Conservation (phyloP, 2,329 filamentous ascomycete genomes). For the Xenosphaeropsis pyriputrescens region DNA sequence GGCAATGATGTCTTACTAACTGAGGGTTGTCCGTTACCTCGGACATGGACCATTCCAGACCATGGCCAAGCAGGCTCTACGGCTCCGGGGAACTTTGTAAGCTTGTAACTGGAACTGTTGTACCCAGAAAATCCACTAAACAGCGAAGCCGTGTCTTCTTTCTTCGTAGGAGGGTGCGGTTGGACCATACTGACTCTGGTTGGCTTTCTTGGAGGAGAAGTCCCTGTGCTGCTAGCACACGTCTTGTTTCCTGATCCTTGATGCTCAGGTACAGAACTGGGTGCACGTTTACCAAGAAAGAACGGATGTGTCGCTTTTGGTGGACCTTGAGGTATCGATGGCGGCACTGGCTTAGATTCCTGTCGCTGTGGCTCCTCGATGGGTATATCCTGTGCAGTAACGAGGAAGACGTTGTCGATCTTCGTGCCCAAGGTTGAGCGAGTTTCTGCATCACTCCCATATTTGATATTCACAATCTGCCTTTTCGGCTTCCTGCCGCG, state of each 20-base stretch:
- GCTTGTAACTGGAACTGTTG: conserved; percentile 8
- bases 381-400: too few species aligned
- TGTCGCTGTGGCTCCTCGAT: too few species aligned
- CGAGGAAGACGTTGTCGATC: conserved; percentile 46
- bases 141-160: too few species aligned
- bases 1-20: background rate
- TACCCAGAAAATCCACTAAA: conserved; percentile 19
- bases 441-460: conserved; percentile 33
- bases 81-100: conserved; percentile 48
- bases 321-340: conserved; percentile 8
- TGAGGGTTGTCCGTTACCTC: conserved; percentile 21
- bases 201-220: too few species aligned
- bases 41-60: conserved; percentile 47
- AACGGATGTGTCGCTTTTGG: conserved; percentile 50
- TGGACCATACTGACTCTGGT: too few species aligned
- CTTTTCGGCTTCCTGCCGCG: conserved; percentile 22
- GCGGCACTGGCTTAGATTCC: conserved; percentile 3
- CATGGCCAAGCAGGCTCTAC: conserved; percentile 59
- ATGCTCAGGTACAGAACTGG: too few species aligned
- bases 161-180: too few species aligned
- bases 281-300: conserved; percentile 41
- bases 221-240: too few species aligned
- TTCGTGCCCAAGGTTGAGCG: conserved; percentile 36
- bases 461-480: conserved; percentile 39
- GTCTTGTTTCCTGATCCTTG: too few species aligned